Evolutionary conservation across 2,329 filamentous ascomycete species (phyloP).

Genomic region (Coniosporium tulheliwenetii): DNA sequence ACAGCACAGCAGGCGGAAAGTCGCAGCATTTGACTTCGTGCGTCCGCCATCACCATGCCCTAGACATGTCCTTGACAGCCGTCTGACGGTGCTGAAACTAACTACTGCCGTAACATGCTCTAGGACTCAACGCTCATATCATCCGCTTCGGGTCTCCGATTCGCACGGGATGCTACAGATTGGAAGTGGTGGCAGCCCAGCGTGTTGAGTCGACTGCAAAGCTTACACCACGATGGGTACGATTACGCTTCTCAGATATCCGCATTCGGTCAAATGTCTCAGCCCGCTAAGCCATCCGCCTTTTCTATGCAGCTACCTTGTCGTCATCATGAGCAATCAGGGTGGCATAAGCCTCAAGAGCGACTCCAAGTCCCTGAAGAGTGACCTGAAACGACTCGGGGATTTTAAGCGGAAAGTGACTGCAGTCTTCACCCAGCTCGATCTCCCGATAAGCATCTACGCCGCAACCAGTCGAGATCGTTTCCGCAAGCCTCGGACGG

Average conservation of each 20-base stretch:
- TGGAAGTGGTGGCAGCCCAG: slow-evolving; percentile 87
- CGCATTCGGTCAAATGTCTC: slow-evolving; percentile 4
- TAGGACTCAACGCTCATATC: slow-evolving; percentile 79
- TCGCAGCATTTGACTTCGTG: slow-evolving; percentile 58
- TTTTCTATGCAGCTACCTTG: slow-evolving; percentile 40
- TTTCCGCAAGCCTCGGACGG: slow-evolving; percentile 72
- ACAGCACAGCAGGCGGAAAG: slow-evolving; percentile 32
- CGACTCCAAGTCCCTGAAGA: slow-evolving; percentile 54
- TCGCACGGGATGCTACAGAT: slow-evolving; percentile 53
- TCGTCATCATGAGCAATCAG: slow-evolving; percentile 82
- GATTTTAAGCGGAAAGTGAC: slow-evolving; percentile 75
- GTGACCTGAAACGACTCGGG: slow-evolving; percentile 48
- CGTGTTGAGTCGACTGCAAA: slow-evolving; percentile 52
- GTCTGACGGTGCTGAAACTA: neutral
- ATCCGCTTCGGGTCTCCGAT: slow-evolving; percentile 67
- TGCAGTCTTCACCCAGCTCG: slow-evolving; percentile 52
- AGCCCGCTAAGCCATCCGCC: neutral
- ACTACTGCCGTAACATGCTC: neutral
- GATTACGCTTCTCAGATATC: neutral
- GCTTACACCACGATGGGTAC: slow-evolving; percentile 56
- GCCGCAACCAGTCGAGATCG: slow-evolving; percentile 71
- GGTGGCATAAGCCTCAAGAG: slow-evolving; percentile 62
- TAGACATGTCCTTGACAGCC: neutral
- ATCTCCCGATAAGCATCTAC: slow-evolving; percentile 66
- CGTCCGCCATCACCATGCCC: slow-evolving; percentile 2